Evolutionary conservation across 2,329 filamentous ascomycete species (phyloP), one percentile per base, ranked within the genome.

Genomic region (Ceratocystis variospora): DNA sequence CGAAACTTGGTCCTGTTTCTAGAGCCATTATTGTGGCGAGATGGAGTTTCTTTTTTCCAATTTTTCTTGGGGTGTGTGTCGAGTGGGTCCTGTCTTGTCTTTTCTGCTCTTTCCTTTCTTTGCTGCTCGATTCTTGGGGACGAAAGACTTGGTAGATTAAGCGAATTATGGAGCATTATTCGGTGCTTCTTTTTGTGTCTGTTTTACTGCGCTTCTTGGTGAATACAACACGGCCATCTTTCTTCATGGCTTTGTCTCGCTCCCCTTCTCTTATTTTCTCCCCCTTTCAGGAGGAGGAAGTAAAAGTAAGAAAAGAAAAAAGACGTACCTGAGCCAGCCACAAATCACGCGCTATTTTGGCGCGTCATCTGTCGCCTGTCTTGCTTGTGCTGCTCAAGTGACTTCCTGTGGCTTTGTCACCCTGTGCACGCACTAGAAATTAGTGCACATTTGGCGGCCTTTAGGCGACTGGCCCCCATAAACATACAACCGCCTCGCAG

Each of bases 171-270:
- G 53, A 33, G 53, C 33, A 19, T 31, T 57, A 31, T 57, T 57
- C 53, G 53, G 53, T 57, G 53, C 28, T 57, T 57, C 53, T 57
- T 57, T 57, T 33, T 57, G 19, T 25, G 53, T 8, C 53, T 57
- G 10, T 33, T 28, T 12, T 57, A 41, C 25, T 55, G 7, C 22
- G 19, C 12, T 55, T 55, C 22, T 57, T n/a, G 6, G 15, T 15
- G 12, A 5, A 25, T 15, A 28, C 5, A 31, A 31, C 50, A 57
- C 15, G 22, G 50, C 22, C 22, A 57, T 25, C 22, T 57, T 57
- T 5, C 53, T 57, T 10, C 12, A 31, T 50, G 53, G 31, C 31
- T 57, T 57, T 5, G 53, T 57, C 3, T 15, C 15, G 6, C 8
- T 50, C 19, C 22, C 17, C 37, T 41, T 41, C 12, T 19, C 48